Conservation (phyloP, 2,329 filamentous ascomycete species). For the Trichoderma guizhouense region DNA sequence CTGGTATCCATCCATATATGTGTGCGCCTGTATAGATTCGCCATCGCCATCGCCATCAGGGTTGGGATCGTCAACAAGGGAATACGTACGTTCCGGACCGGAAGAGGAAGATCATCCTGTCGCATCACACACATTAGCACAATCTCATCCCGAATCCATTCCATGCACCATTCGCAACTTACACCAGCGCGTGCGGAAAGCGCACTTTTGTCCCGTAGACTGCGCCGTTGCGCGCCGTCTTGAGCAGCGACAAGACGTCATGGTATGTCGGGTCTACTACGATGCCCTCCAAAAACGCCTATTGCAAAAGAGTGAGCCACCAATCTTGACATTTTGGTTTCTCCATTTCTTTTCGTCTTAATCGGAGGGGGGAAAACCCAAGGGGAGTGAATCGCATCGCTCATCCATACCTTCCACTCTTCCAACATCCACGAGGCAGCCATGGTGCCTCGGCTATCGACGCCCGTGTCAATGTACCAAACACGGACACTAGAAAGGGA, state of each 20-base stretch:
- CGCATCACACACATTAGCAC: conserved; percentile 23
- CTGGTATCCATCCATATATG: neutral
- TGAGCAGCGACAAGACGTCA: conserved; percentile 78
- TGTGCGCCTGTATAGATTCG: neutral
- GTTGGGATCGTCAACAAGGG: neutral
- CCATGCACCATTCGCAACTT: conserved; percentile 30
- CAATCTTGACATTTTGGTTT: neutral
- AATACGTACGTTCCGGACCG: conserved; percentile 74
- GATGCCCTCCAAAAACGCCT: conserved; percentile 71
- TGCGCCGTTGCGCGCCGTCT: conserved; percentile 92
- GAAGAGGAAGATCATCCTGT: conserved; percentile 93
- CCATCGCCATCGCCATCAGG: neutral
- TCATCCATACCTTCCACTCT: conserved; percentile 24
- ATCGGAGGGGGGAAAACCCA: neutral
- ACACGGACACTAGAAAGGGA: neutral
- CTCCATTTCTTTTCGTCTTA: neutral
- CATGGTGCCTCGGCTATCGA: conserved; percentile 23
- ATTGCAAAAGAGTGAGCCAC: neutral
- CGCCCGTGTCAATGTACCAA: neutral
- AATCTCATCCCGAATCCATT: neutral
- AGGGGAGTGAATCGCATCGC: neutral
- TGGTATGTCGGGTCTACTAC: conserved; percentile 82
- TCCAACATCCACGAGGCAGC: conserved; percentile 22
- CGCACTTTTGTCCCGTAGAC: conserved; percentile 97
- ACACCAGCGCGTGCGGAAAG: conserved; percentile 93